Conservation (phyloP, 257 asterid genomes). For the Scutellaria galericulata region DNA sequence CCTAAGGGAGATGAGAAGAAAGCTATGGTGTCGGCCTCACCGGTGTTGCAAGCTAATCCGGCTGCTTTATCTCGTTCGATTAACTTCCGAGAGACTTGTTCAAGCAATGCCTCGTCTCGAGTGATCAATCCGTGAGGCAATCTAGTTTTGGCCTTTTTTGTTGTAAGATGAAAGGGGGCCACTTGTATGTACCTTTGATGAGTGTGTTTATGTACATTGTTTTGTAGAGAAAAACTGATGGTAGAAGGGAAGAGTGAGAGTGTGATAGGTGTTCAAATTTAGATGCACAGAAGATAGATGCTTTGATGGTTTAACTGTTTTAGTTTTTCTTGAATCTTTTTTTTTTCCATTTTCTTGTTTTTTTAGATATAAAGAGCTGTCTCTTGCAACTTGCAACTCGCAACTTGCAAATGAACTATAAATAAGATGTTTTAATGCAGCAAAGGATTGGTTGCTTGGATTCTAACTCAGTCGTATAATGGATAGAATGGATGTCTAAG, state of each 20-base stretch:
- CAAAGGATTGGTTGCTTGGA: too few relatives aligned
- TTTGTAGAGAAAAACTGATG: slow-evolving; percentile 40
- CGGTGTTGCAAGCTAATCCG: slow-evolving; percentile 70
- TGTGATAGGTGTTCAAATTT: slow-evolving; percentile 31
- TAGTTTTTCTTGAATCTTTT: slow-evolving; percentile 1
- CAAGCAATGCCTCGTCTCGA: background rate
- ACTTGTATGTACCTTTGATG: slow-evolving; percentile 25
- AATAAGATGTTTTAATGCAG: too few relatives aligned
- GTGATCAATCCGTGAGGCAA: slow-evolving; percentile 25
- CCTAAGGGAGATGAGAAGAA: slow-evolving; percentile 51
- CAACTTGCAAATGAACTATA: too few relatives aligned
- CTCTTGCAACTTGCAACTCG: too few relatives aligned
- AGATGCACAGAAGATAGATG: slow-evolving; percentile 26
- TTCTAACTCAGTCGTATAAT: too few relatives aligned
- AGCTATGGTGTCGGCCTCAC: slow-evolving; percentile 30
- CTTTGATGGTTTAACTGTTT: slow-evolving; percentile 24
- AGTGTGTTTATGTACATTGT: slow-evolving; percentile 48
- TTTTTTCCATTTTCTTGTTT: slow-evolving; percentile 24
- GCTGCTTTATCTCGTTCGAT: slow-evolving; percentile 81
- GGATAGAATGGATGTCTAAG: too few relatives aligned
- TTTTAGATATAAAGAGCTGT: background rate
- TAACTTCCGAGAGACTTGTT: slow-evolving; percentile 61
- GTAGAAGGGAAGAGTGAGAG: slow-evolving; percentile 7
- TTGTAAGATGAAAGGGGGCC: background rate
- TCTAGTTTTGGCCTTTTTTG: slow-evolving; percentile 32